Conservation (phyloP, 2,329 filamentous ascomycete species). For the Cadophora sp. region DNA sequence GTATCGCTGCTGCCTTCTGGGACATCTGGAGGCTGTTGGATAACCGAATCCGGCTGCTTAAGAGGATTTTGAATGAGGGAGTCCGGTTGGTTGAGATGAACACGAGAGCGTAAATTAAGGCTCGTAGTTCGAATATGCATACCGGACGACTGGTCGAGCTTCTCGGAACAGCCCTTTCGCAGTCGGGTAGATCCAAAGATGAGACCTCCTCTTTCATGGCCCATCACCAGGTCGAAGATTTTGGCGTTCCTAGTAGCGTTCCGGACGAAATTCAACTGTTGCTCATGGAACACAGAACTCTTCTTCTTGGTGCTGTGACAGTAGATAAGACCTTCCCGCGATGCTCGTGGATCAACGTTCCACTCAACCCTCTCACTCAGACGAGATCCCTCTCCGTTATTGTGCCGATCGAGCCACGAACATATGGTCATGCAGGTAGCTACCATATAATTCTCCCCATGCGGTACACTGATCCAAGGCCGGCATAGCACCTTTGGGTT, state of each 20-base stretch:
- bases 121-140: background rate
- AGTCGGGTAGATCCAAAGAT: background rate
- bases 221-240: background rate
- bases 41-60: background rate
- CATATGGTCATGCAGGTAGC: background rate
- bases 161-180: background rate
- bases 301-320: background rate
- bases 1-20: background rate
- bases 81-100: background rate
- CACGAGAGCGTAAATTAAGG: background rate
- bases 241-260: background rate
- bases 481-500: background rate
- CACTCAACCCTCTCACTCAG: background rate
- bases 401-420: background rate
- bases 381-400: background rate
- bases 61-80: background rate
- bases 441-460: background rate
- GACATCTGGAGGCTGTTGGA: background rate
- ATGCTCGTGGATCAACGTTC: background rate
- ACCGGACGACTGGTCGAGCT: background rate
- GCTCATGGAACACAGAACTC: background rate
- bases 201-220: background rate
- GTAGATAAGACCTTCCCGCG: background rate
- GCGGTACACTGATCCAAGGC: background rate
- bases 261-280: slow-evolving; percentile 8